phyloP scores from a whole-genome alignment of 1,284 basidiomycete genomes.

The Puccinia hordei region DNA sequence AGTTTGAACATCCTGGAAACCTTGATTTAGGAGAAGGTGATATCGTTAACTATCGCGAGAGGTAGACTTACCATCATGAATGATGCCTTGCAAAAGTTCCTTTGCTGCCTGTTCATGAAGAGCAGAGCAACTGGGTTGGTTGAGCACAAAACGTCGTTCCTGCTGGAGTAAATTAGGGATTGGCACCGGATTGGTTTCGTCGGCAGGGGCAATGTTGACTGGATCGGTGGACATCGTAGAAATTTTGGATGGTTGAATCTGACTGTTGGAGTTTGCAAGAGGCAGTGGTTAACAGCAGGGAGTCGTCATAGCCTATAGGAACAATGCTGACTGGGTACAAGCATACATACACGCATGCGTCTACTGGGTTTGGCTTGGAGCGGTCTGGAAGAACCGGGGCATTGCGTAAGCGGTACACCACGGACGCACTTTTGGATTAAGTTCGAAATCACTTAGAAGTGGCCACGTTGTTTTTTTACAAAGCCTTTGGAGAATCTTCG shows the following conservation, averaged over 20 bases:
- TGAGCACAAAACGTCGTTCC: conserved; percentile 66
- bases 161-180: conserved; percentile 48
- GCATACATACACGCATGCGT: too few species aligned
- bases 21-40: not conserved
- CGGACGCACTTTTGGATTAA: too few species aligned
- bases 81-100: conserved; percentile 73
- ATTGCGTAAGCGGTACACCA: not conserved
- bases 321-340: too few species aligned
- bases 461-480: too few species aligned
- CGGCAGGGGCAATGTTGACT: conserved; percentile 14
- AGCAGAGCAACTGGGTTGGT: conserved; percentile 66
- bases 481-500: too few species aligned
- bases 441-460: too few species aligned
- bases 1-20: not conserved
- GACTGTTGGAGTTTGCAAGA: not conserved
- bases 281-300: not conserved
- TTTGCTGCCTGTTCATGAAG: conserved; percentile 71
- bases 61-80: conserved; percentile 73
- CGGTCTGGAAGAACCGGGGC: too few species aligned
- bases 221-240: not conserved
- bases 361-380: not conserved
- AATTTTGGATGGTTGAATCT: not conserved
- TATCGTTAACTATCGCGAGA: not conserved
- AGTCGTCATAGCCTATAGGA: conserved; percentile 21
- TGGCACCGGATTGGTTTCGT: conserved; percentile 34